phyloP scores from a whole-genome alignment of 73 alveolate genomes.

The Paraurostyla sp. region DNA sequence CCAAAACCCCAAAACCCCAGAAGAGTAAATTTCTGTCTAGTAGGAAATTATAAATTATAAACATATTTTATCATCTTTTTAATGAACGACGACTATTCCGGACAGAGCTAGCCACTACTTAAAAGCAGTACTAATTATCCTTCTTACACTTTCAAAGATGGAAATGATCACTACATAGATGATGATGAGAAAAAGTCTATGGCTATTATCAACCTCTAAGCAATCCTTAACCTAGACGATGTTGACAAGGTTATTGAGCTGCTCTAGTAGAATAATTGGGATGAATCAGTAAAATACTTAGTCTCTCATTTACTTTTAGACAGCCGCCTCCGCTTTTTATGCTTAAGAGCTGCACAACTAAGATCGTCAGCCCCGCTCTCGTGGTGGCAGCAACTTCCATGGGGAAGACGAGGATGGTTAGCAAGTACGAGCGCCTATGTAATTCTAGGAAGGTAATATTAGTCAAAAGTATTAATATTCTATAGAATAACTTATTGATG shows the following conservation, averaged over 20 bases:
- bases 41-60: background rate
- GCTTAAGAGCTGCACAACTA: constrained; percentile 21
- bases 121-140: background rate
- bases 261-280: constrained; percentile 55
- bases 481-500: constrained; percentile 44
- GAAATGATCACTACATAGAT: background rate
- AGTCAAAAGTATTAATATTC: background rate
- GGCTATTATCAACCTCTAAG: constrained; percentile 47
- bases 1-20: constrained; percentile 69
- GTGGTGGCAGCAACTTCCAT: background rate
- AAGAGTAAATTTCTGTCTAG: background rate
- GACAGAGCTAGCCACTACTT: constrained; percentile 33
- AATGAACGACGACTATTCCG: constrained; percentile 62
- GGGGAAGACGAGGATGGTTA: background rate
- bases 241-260: constrained; percentile 10
- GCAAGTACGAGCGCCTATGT: constrained; percentile 59
- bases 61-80: background rate
- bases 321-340: constrained; percentile 48
- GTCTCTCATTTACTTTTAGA: background rate
- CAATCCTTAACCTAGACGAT: constrained; percentile 45
- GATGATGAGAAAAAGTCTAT: constrained; percentile 48
- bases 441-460: constrained; percentile 43
- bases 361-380: background rate
- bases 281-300: constrained; percentile 18
- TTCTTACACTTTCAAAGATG: background rate